These are phyloP conservation scores for Crithidia brevicula DNA, from an alignment of 208 protist species.

Conservation along the genomic window DNA sequence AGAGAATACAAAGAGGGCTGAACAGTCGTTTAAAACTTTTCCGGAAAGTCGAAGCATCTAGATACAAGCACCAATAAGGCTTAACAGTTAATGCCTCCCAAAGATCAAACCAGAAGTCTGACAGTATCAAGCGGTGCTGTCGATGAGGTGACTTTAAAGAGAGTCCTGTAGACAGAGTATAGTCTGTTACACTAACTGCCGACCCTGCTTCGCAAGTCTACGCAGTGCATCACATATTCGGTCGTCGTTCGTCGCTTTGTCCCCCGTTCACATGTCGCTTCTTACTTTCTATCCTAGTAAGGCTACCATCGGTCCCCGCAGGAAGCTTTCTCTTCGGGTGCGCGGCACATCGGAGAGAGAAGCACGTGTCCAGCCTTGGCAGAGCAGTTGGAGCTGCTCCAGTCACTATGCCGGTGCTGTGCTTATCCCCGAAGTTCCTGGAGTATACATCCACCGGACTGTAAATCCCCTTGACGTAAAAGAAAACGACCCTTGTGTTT, in stretches of 20 bases:
- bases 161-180: too few species aligned
- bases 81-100: too few species aligned
- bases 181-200: not conserved
- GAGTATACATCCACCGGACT: slow-evolving; percentile 1
- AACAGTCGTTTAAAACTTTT: too few species aligned
- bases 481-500: not conserved
- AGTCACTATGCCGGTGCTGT: not conserved
- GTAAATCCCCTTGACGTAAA: slow-evolving; percentile 8
- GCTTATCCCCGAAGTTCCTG: not conserved
- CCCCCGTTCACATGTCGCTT: not conserved
- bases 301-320: slow-evolving; percentile 9
- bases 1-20: too few species aligned
- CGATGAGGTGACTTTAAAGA: too few species aligned
- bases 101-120: too few species aligned
- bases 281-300: slow-evolving; percentile 1
- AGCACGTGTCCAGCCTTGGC: not conserved
- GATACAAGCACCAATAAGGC: too few species aligned
- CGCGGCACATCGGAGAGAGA: not conserved
- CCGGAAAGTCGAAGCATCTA: too few species aligned
- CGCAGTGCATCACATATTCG: slow-evolving; percentile 4
- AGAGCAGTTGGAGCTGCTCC: not conserved
- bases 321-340: not conserved
- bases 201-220: slow-evolving; percentile 2
- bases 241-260: not conserved
- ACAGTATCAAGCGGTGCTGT: too few species aligned